Evolutionary conservation across 192 early-diverging fungal genomes (phyloP).

Genomic region (Coemansia sp.): DNA sequence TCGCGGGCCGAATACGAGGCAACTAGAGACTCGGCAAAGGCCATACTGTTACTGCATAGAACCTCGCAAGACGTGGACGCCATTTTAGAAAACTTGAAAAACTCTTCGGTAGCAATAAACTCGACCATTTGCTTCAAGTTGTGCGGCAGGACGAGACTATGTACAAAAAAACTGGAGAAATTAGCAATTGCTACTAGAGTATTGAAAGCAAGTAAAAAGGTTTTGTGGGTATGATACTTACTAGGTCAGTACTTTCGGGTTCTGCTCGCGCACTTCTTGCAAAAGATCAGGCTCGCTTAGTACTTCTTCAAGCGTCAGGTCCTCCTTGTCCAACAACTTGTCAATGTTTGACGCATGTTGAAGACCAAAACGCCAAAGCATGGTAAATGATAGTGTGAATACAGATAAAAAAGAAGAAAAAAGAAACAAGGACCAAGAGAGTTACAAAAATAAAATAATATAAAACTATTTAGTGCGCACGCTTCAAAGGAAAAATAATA

Average conservation of each 20-base stretch:
- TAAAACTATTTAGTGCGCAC: conserved; percentile 7
- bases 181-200: background rate
- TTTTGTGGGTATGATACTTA: conserved; percentile 28
- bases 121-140: conserved; percentile 74
- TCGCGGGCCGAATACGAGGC: conserved; percentile 30
- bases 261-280: conserved; percentile 92
- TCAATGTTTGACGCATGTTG: conserved; percentile 89
- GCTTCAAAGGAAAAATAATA: background rate
- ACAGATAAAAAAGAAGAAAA: background rate
- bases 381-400: conserved; percentile 24
- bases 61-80: conserved; percentile 48
- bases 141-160: conserved; percentile 68
- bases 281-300: conserved; percentile 91
- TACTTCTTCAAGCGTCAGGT: conserved; percentile 85
- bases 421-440: background rate
- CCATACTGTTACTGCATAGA: conserved; percentile 48
- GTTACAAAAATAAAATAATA: background rate
- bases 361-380: conserved; percentile 95
- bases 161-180: background rate
- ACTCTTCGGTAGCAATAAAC: conserved; percentile 80
- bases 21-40: conserved; percentile 42
- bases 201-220: too few species aligned
- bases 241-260: conserved; percentile 83
- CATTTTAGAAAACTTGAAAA: conserved; percentile 64
- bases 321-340: conserved; percentile 87